Base-by-base conservation (phyloP, 768 basidiomycete genomes). In the Pholiota conissans region DNA sequence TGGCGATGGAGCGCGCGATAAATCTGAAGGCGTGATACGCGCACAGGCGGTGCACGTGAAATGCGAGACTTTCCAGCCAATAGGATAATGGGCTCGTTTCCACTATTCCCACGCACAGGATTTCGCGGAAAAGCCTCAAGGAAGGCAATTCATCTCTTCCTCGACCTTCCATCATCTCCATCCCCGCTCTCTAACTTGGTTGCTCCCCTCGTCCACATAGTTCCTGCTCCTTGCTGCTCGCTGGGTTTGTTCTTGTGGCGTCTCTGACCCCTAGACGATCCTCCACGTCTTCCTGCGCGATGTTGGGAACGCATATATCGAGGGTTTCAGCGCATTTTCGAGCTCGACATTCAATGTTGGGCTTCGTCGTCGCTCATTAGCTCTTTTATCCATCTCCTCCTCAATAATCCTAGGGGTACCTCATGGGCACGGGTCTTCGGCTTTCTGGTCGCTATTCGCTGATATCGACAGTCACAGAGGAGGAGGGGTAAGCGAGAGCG, bases 121-220 rank as follows among this genome's bases (percentile, higher is more conserved):
- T 50, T 58, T 53, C 61, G 61, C 61, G 55, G 45, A 62, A 62
- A 62, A 56, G 61, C 57, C 61, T 62, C 61, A 58, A 20, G 53
- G 45, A 30, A 16, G 20, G 20, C 8, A 46, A 13, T 11, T 28
- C 24, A 16, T 29, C 40, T 30, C 27, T 18, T 30, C 27, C 28
- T 29, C 53, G 29, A 55, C 53, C 39, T n/a, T 18, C 53, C 53
- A 55, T 46, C 50, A 42, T 53, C 29, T 29, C 52, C 7, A 7
- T 18, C n/a, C 37, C 5, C 5, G 37, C 37, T 24, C n/a, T 10
- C 27, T 45, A 26, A 18, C 52, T 22, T 20, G 18, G n/a, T n/a
- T 45, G 24, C 26, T 24, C 48, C 20, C 5, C 16, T n/a, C 35
- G 27, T 22, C 56, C 32, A 5, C 18, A n/a, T n/a, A n/a, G n/a